These are phyloP conservation scores for Tulasnella calospora DNA, from an alignment of 768 basidiomycete genomes.

Conservation along the genomic window DNA sequence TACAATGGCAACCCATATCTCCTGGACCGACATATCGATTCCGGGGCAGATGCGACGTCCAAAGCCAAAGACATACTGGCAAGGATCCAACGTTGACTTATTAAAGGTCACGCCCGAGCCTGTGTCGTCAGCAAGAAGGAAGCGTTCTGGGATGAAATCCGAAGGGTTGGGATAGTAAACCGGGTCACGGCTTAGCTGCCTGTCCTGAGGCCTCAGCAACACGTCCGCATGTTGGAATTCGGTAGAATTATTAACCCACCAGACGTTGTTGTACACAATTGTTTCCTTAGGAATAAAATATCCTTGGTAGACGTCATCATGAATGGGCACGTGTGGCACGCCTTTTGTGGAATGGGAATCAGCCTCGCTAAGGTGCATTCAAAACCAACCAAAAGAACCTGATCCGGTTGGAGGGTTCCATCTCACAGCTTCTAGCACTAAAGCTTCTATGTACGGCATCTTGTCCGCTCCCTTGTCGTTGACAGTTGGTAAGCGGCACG, in stretches of 20 bases:
- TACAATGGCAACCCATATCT: neutral
- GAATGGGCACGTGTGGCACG: neutral
- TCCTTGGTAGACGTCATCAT: slow-evolving; percentile 25
- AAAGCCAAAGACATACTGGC: slow-evolving; percentile 3
- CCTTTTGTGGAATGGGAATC: neutral
- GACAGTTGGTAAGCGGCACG: slow-evolving; percentile 37
- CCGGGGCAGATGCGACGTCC: slow-evolving; percentile 20
- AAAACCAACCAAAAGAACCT: neutral
- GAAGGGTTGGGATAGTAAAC: slow-evolving; percentile 14
- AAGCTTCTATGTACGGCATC: slow-evolving; percentile 40
- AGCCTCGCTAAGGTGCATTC: neutral
- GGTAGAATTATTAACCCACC: neutral
- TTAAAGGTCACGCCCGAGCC: neutral
- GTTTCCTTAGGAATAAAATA: slow-evolving; percentile 15
- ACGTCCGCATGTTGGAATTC: neutral
- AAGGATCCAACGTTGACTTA: neutral
- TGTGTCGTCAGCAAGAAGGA: neutral
- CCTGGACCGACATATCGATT: neutral
- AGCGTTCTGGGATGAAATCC: slow-evolving; percentile 18
- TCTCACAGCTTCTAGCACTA: slow-evolving; percentile 39
- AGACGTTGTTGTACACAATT: neutral
- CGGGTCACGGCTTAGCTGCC: slow-evolving; percentile 13
- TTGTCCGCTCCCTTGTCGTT: slow-evolving; percentile 34
- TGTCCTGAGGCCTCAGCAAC: neutral
- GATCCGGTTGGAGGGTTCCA: slow-evolving; percentile 32